These are phyloP conservation scores for Ricinus communis DNA, from an alignment of 345 rosid species.

Conservation along the genomic window DNA sequence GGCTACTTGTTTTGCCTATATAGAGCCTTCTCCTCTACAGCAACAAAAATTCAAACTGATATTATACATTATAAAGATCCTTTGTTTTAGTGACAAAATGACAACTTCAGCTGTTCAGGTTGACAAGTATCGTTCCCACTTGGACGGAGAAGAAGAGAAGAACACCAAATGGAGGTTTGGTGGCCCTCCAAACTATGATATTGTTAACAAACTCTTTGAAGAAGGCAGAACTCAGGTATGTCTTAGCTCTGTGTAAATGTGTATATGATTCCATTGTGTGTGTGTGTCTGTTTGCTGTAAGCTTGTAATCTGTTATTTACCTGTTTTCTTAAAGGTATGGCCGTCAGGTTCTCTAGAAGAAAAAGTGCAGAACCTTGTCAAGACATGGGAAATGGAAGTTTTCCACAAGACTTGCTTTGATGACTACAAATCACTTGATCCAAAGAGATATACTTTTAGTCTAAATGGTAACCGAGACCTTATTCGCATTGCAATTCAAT, in stretches of 20 bases:
- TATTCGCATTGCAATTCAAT: not conserved
- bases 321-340: constrained; percentile 40
- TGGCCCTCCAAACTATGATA: constrained; percentile 52
- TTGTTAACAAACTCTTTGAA: constrained; percentile 59
- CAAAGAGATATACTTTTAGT: constrained; percentile 35
- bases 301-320: no score
- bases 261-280: not conserved
- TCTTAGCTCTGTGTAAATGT: no score
- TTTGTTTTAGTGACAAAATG: constrained; percentile 23
- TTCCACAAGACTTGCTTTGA: constrained; percentile 40
- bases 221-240: constrained; percentile 59
- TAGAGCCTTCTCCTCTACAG: not conserved
- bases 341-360: constrained; percentile 60
- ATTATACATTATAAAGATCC: not conserved
- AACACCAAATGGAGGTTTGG: constrained; percentile 56
- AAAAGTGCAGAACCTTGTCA: constrained; percentile 59
- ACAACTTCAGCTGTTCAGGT: constrained; percentile 24
- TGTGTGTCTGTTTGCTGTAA: not conserved
- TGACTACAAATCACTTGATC: constrained; percentile 43
- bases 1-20: not conserved
- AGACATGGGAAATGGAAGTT: constrained; percentile 73
- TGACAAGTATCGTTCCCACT: constrained; percentile 48
- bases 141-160: constrained; percentile 55
- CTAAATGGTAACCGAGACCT: constrained; percentile 43
- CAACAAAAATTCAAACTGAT: not conserved